These are phyloP conservation scores for Aspergillus luchuensis DNA, from an alignment of 2,329 filamentous ascomycete genomes.

Conservation along the genomic window DNA sequence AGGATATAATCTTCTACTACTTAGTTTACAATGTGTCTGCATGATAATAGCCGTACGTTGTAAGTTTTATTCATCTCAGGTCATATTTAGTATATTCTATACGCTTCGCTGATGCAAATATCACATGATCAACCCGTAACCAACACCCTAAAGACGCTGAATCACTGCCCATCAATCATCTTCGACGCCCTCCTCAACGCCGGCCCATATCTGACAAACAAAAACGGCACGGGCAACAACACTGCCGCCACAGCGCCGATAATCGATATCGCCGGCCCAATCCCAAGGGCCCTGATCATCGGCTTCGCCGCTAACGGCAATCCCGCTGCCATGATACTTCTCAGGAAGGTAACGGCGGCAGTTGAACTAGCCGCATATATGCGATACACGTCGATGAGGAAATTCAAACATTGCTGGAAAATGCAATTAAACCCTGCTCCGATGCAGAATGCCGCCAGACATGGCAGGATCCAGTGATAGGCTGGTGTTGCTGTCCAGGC, in stretches of 20 bases:
- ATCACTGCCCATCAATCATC: not conserved
- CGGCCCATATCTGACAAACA: not conserved
- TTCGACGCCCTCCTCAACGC: not conserved
- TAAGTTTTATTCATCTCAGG: too few species aligned
- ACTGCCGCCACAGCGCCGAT: not conserved
- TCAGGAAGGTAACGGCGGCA: constrained; percentile 48
- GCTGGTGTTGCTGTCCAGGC: constrained; percentile 43
- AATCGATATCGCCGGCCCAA: constrained; percentile 38
- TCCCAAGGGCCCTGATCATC: constrained; percentile 45
- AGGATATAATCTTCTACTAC: not conserved
- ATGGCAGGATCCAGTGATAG: constrained; percentile 18
- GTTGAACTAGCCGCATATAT: constrained; percentile 45
- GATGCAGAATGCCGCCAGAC: constrained; percentile 38
- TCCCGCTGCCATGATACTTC: constrained; percentile 44
- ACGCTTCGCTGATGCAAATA: too few species aligned
- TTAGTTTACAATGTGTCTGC: too few species aligned
- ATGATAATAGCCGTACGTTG: too few species aligned
- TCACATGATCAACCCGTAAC: too few species aligned
- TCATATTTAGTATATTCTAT: too few species aligned
- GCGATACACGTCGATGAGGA: not conserved
- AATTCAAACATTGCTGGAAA: not conserved
- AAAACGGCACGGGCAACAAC: not conserved
- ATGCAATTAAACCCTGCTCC: constrained; percentile 47
- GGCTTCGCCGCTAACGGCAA: constrained; percentile 42
- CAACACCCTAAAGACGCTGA: too few species aligned